phyloP scores from a whole-genome alignment of 2,329 filamentous ascomycete species.

The Cordyceps tenuipes region DNA sequence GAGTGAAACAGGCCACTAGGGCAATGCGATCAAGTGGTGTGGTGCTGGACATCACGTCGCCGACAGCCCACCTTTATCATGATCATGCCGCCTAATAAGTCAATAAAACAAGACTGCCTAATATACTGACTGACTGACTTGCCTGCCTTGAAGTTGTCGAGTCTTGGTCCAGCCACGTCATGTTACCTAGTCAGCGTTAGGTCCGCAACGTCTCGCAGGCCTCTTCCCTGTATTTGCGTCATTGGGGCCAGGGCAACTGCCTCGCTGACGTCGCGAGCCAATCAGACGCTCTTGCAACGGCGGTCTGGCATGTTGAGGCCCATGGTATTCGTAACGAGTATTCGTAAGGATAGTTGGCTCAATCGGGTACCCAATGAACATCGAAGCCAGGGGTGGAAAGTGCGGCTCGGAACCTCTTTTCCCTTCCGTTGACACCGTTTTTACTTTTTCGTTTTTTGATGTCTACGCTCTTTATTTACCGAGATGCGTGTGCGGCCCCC shows the following conservation, averaged over 20 bases:
- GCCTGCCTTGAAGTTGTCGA: neutral
- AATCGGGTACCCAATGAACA: neutral
- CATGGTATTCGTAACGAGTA: too few species aligned
- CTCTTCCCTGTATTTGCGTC: neutral
- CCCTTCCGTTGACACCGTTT: neutral
- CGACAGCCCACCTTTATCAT: too few species aligned
- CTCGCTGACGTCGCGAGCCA: neutral
- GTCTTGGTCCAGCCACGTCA: conserved; percentile 1
- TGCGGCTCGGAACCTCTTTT: neutral
- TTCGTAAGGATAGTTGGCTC: neutral
- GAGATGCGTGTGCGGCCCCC: neutral
- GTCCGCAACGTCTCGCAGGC: neutral
- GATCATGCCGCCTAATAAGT: neutral
- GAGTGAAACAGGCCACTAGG: neutral
- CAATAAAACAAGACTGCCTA: neutral
- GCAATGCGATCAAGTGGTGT: neutral
- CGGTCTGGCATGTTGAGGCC: neutral
- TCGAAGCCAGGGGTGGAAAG: neutral
- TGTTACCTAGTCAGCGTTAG: neutral
- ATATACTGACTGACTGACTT: neutral
- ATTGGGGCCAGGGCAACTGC: neutral
- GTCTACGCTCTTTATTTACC: neutral
- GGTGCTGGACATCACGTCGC: too few species aligned
- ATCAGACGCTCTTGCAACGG: neutral
- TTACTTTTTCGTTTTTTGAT: neutral